These are phyloP conservation scores for Fusarium redolens DNA, from an alignment of 2,329 filamentous ascomycete genomes.

Conservation along the genomic window DNA sequence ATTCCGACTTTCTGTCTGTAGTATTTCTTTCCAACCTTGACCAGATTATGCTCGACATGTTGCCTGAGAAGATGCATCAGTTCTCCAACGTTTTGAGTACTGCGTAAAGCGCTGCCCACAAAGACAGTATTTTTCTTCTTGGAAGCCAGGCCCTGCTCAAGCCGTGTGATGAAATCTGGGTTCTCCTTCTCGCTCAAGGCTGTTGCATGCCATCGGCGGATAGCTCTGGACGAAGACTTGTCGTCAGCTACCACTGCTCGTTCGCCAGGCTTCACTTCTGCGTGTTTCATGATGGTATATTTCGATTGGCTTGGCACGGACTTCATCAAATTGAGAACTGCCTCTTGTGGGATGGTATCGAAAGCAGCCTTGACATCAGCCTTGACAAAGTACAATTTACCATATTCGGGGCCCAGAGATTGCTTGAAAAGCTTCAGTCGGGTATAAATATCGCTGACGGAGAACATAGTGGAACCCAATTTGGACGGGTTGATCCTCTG, in stretches of 20 bases:
- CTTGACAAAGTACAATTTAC: constrained; percentile 85
- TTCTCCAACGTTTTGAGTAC: constrained; percentile 64
- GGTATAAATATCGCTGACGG: constrained; percentile 81
- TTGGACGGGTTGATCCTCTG: constrained; percentile 62
- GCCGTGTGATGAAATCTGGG: constrained; percentile 57
- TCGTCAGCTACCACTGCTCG: constrained; percentile 35
- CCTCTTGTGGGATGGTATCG: constrained; percentile 90
- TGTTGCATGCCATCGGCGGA: constrained; percentile 64
- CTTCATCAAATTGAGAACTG: constrained; percentile 74
- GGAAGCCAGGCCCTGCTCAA: constrained; percentile 54
- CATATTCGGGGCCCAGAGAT: constrained; percentile 52
- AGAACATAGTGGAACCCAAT: constrained; percentile 85
- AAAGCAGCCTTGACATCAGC: constrained; percentile 93
- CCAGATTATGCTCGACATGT: constrained; percentile 86
- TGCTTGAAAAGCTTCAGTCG: constrained; percentile 77
- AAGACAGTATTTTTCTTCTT: constrained; percentile 78
- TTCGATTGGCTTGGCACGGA: constrained; percentile 65
- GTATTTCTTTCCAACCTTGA: constrained; percentile 88
- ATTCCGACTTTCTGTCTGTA: constrained; percentile 91
- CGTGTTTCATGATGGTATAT: constrained; percentile 81
- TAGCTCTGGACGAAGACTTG: constrained; percentile 50
- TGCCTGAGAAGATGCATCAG: constrained; percentile 78
- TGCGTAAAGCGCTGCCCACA: constrained; percentile 74
- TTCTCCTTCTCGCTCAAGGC: constrained; percentile 59
- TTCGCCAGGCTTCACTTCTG: constrained; percentile 71